Base-by-base conservation (phyloP, 768 basidiomycete species). In the Termitomyces sp. region DNA sequence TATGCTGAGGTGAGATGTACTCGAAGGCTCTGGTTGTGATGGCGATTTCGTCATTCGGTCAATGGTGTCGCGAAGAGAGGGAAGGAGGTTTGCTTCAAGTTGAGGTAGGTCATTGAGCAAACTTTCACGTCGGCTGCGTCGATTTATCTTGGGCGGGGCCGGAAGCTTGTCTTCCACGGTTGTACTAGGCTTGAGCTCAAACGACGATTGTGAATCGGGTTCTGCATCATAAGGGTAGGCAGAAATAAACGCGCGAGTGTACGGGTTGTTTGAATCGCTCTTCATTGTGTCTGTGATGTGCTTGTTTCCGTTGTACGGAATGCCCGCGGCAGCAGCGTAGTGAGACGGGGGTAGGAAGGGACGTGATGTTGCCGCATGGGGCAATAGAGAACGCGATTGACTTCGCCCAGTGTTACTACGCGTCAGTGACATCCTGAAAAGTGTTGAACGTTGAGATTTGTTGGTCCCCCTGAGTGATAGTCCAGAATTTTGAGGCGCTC, bases 61-160 rank as follows among this genome's bases (percentile, higher is more conserved):
- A 37, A 91, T 79, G 0, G 89, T 91, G 56, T 90, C 88, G 42
- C 82, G 78, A 36, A 91, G 74, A 18, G 87, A 86, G 9, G 89
- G 89, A 37, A 91, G 69, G 4, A 91, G 74, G 27, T 87, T 82
- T 0, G 82, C 74, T 61, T 91, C 88, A 32, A 89, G 68, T 27
- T 84, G 73, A 6, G 85, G 83, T 4, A 89, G 71, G 52, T 83
- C 83, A 12, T 71, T 75, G 18, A 82, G 69, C 53, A 81, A 74
- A 60, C 79, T 82, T 61, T 74, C 71, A 36, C 72, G 72, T 54
- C 70, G 72, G 6, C 61, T 62, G 22, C 59, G 63, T 42, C 62
- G 56, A 49, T 40, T 56, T 14, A 63, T 34, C 45, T 59, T 64
- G 30, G 68, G 32, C 53, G 58, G 47, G 36, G 56, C 30, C n/a